phyloP scores from a whole-genome alignment of 2,329 filamentous ascomycete species.

The Talaromyces sp. region DNA sequence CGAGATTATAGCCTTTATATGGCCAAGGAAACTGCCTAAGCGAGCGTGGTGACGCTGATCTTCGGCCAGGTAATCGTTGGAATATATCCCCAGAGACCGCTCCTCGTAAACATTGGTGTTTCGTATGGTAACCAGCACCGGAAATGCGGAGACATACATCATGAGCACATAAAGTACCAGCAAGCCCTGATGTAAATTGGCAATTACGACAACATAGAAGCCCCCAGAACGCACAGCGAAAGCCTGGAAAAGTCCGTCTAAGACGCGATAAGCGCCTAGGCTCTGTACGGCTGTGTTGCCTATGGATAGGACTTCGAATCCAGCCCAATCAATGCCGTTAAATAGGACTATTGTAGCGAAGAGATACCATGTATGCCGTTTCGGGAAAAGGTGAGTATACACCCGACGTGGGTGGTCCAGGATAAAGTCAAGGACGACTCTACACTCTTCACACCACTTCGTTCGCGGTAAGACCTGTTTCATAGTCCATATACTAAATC shows the following conservation, averaged over 20 bases:
- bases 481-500: slow-evolving; percentile 54
- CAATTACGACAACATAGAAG: slow-evolving; percentile 60
- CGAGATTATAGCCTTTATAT: slow-evolving; percentile 24
- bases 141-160: slow-evolving; percentile 37
- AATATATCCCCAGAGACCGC: slow-evolving; percentile 52
- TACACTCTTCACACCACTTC: slow-evolving; percentile 27
- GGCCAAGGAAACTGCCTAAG: slow-evolving; percentile 23
- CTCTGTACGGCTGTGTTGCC: slow-evolving; percentile 53
- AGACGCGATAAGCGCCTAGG: slow-evolving; percentile 51
- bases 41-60: slow-evolving; percentile 19
- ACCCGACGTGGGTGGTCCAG: slow-evolving; percentile 30
- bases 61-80: slow-evolving; percentile 26
- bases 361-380: slow-evolving; percentile 61
- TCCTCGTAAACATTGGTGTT: slow-evolving; percentile 70
- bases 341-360: slow-evolving; percentile 56
- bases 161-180: slow-evolving; percentile 53
- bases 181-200: slow-evolving; percentile 51
- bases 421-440: slow-evolving; percentile 30
- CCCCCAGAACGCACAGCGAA: slow-evolving; percentile 61
- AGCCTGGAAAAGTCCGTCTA: slow-evolving; percentile 61
- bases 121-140: slow-evolving; percentile 41
- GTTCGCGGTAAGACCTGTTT: slow-evolving; percentile 25
- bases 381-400: slow-evolving; percentile 53
- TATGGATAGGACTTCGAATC: slow-evolving; percentile 62
- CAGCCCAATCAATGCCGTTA: slow-evolving; percentile 60